These are phyloP conservation scores for Fusarium secorum DNA, from an alignment of 2,329 filamentous ascomycete species.

Conservation along the genomic window DNA sequence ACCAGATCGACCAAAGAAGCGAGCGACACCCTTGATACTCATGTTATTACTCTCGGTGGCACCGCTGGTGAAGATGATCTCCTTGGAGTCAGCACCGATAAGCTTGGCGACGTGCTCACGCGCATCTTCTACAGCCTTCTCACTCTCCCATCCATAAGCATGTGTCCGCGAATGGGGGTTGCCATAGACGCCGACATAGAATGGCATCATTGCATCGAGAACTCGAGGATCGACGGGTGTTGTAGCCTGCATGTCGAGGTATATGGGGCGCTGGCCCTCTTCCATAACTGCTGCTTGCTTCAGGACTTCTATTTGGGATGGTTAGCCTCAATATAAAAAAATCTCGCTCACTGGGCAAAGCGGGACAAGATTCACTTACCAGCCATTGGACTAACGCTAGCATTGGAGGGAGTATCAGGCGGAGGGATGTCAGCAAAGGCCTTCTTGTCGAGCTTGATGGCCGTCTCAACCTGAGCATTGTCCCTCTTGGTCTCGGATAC, in stretches of 20 bases:
- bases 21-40: constrained; percentile 97
- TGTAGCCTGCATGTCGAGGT: constrained; percentile 97
- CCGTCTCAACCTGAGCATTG: constrained; percentile 83
- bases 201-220: constrained; percentile 95
- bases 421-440: constrained; percentile 70
- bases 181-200: constrained; percentile 90
- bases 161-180: constrained; percentile 98
- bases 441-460: constrained; percentile 86
- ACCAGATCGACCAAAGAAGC: constrained; percentile 89
- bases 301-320: constrained; percentile 67
- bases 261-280: constrained; percentile 91
- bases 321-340: constrained; percentile 24
- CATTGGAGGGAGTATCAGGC: constrained; percentile 47
- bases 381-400: constrained; percentile 82
- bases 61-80: constrained; percentile 98
- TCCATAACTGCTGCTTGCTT: constrained; percentile 95
- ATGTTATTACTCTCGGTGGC: constrained; percentile 99
- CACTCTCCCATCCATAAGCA: constrained; percentile 98
- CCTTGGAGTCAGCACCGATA: constrained; percentile 94
- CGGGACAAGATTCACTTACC: constrained; percentile 40
- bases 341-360: background rate
- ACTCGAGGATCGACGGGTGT: constrained; percentile 95
- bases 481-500: constrained; percentile 84
- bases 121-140: constrained; percentile 90
- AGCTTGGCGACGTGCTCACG: constrained; percentile 83